phyloP scores from a whole-genome alignment of 2,329 filamentous ascomycete species.

The Zasmidium angulare region DNA sequence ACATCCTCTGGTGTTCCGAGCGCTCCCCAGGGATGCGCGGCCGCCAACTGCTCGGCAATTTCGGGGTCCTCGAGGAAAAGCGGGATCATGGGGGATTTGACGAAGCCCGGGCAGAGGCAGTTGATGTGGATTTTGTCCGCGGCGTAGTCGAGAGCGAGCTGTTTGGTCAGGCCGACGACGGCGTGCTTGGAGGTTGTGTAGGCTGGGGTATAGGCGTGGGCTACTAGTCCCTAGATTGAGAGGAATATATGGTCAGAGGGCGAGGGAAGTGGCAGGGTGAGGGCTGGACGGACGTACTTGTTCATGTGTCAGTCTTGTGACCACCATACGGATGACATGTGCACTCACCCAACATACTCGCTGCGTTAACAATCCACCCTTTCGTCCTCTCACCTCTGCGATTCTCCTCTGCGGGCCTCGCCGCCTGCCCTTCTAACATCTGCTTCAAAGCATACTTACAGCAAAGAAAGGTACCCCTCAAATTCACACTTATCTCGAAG shows the following conservation, averaged over 20 bases:
- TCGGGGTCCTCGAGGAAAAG: background rate
- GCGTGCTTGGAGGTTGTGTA: slow-evolving; percentile 26
- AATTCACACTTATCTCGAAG: slow-evolving; percentile 31
- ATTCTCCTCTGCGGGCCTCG: slow-evolving; percentile 27
- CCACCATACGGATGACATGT: background rate
- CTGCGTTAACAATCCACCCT: slow-evolving; percentile 54
- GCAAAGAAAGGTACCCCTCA: slow-evolving; percentile 43
- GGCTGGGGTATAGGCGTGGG: background rate
- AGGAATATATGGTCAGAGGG: too few relatives aligned
- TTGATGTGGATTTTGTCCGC: slow-evolving; percentile 26
- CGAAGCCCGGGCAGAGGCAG: slow-evolving; percentile 18
- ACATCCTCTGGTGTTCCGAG: slow-evolving; percentile 6
- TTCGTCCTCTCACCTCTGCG: slow-evolving; percentile 39
- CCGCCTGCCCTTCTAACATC: slow-evolving; percentile 41
- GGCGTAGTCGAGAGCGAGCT: slow-evolving; percentile 40
- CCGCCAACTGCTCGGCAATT: background rate
- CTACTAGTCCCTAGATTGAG: slow-evolving; percentile 5
- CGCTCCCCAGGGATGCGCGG: slow-evolving; percentile 4
- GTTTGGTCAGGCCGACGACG: slow-evolving; percentile 29
- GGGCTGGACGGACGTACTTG: too few relatives aligned
- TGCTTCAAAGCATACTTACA: slow-evolving; percentile 42
- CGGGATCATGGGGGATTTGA: slow-evolving; percentile 18
- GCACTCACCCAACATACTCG: slow-evolving; percentile 41
- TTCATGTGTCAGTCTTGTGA: background rate
- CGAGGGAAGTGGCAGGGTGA: too few relatives aligned